Evolutionary conservation across 192 early-diverging fungal genomes (phyloP), one percentile per base, ranked within the genome.

Genomic region (Backusella circina): DNA sequence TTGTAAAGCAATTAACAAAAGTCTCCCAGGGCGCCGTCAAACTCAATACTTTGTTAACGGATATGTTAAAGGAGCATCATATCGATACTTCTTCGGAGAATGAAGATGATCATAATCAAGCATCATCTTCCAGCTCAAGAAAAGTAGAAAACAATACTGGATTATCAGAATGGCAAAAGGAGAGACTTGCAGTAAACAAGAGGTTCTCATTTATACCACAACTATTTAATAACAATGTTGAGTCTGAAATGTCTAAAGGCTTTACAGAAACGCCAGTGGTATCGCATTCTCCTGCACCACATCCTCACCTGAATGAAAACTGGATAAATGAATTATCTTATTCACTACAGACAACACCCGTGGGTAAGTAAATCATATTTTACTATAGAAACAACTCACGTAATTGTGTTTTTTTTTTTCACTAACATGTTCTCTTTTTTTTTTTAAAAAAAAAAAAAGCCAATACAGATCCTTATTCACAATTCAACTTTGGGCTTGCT

Each of bases 271-370:
- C 35, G 1, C n/a, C 23, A 38, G 32, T 36, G 3, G n/a, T 31
- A 26, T 23, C 23, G 5, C 5, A 54, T 65, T 37, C 50, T 16
- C 8, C 32, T 6, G 44, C 67, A 4, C 41, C 65, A 4, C 65
- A 67, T 12, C 35, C 75, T 32, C 33, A 67, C 26, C 18, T 67
- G 18, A 70, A 76, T 16, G 69, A 69, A 18, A 69, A 71, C 16
- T 76, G 75, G 75, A 76, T 76, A 30, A 76, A 76, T 65, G 75
- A 57, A 26, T n/a, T 76, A 28, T 76, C 70, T n/a, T 57, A 68
- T 41, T 71, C 68, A 12, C 13, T 76, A 16, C 75, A 76, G 41
- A 10, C 30, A 15, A 47, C n/a, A 21, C 54, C 54, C 54, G 21
- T 21, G 23, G 54, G 54, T 68, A 65, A 73, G 51, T 30, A 18